Evolutionary conservation across 495 filamentous ascomycete genomes (phyloP).

Genomic region (Schizothecium vesticola): DNA sequence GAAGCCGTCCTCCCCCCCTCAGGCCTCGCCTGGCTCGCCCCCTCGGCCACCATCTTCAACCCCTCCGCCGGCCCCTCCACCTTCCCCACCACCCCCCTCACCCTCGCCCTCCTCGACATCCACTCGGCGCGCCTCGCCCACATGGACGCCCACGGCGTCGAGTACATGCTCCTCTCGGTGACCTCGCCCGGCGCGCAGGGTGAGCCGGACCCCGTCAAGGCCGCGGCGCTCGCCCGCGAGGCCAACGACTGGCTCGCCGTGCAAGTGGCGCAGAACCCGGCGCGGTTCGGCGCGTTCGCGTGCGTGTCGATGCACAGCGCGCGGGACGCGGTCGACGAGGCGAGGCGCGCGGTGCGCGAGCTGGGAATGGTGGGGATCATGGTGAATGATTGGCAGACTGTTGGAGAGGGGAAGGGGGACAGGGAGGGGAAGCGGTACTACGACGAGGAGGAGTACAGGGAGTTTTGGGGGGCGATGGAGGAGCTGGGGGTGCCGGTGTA

Average conservation of each 20-base stretch:
- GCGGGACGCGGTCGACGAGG: constrained; percentile 49
- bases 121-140: constrained; percentile 45
- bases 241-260: constrained; percentile 56
- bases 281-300: constrained; percentile 55
- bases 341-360: constrained; percentile 50
- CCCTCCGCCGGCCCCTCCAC: constrained; percentile 14
- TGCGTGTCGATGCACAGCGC: constrained; percentile 39
- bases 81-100: constrained; percentile 10
- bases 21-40: constrained; percentile 26
- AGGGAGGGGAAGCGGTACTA: constrained; percentile 54
- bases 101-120: constrained; percentile 33
- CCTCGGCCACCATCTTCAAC: constrained; percentile 27
- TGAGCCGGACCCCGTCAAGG: constrained; percentile 36
- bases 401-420: constrained; percentile 14
- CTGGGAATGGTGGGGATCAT: constrained; percentile 55
- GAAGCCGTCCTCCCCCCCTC: constrained; percentile 49
- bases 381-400: constrained; percentile 51
- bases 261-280: constrained; percentile 45
- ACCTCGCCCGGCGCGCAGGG: constrained; percentile 55
- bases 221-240: constrained; percentile 34
- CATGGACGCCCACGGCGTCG: constrained; percentile 55
- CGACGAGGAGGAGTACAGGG: constrained; percentile 49
- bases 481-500: constrained; percentile 62
- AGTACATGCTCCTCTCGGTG: constrained; percentile 54
- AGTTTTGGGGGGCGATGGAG: constrained; percentile 52